phyloP scores from a whole-genome alignment of 2,329 filamentous ascomycete genomes.

The Fusarium oligoseptatum region DNA sequence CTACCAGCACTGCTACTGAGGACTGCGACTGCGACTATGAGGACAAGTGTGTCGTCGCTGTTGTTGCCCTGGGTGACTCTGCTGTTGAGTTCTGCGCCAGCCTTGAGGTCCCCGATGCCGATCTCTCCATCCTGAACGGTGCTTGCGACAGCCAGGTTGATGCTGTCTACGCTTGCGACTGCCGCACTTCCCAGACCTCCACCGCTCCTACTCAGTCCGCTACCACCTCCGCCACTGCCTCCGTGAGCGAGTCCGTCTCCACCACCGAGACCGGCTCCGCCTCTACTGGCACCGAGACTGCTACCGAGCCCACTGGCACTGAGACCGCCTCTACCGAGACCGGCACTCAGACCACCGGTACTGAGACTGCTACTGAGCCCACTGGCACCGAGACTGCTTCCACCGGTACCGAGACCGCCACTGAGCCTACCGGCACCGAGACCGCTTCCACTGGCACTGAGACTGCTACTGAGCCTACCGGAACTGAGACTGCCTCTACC shows the following conservation, averaged over 20 bases:
- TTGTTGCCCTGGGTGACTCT: background rate
- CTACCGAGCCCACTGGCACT: slow-evolving; percentile 13
- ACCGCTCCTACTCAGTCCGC: slow-evolving; percentile 6
- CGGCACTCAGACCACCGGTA: background rate
- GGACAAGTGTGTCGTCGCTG: background rate
- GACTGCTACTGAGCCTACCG: background rate
- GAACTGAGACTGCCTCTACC: background rate
- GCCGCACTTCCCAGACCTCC: background rate
- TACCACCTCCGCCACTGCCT: background rate
- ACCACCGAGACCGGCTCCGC: slow-evolving; percentile 2
- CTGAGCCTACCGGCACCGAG: background rate
- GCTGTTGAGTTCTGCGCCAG: background rate
- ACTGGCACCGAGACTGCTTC: background rate
- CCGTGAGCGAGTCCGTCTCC: background rate
- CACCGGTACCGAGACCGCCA: background rate
- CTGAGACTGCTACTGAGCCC: slow-evolving; percentile 11
- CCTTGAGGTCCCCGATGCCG: background rate
- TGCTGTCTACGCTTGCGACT: background rate
- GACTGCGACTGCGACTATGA: background rate
- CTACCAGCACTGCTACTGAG: background rate
- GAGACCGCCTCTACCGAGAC: slow-evolving; percentile 13
- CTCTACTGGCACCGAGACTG: background rate
- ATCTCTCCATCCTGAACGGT: background rate
- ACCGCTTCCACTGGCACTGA: background rate
- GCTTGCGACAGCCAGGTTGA: background rate